Evolutionary conservation across 2,329 filamentous ascomycete genomes (phyloP).

Genomic region (Beauveria scarabaeidicola): DNA sequence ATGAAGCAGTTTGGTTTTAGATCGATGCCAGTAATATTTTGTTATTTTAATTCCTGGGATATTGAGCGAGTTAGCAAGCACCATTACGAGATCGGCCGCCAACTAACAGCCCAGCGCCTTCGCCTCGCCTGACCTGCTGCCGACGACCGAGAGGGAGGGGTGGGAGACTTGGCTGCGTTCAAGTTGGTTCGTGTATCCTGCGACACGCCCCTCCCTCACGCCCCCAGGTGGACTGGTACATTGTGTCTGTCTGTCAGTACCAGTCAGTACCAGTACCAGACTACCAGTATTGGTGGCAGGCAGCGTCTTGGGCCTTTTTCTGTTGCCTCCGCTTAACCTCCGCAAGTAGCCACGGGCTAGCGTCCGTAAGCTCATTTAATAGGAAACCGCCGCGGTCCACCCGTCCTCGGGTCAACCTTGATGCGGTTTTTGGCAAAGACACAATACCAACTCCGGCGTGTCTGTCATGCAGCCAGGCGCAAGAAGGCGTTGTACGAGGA

Average conservation of each 20-base stretch:
- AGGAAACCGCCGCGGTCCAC: constrained; percentile 4
- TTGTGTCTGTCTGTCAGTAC: too few species aligned
- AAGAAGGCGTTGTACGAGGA: constrained; percentile 4
- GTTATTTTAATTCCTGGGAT: neutral
- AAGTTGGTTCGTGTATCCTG: neutral
- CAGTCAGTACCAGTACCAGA: too few species aligned
- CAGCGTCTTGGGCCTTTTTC: neutral
- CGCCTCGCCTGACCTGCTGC: constrained; percentile 8
- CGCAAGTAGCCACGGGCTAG: neutral
- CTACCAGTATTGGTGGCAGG: neutral
- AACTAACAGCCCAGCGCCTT: constrained; percentile 9
- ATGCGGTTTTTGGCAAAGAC: neutral
- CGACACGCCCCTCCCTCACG: neutral
- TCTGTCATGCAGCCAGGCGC: neutral
- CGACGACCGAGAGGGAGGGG: constrained; percentile 8
- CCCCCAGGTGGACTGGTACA: neutral
- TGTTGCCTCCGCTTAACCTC: constrained; percentile 10
- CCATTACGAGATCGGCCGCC: constrained; percentile 9
- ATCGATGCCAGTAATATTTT: neutral
- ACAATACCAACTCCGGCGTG: constrained; percentile 5
- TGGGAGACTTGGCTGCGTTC: neutral
- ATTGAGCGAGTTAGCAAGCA: neutral
- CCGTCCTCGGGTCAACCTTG: neutral
- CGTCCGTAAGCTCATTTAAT: neutral
- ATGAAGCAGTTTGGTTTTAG: neutral